These are phyloP conservation scores for Puccinia polysora DNA, from an alignment of 1,284 basidiomycete species.

Conservation along the genomic window DNA sequence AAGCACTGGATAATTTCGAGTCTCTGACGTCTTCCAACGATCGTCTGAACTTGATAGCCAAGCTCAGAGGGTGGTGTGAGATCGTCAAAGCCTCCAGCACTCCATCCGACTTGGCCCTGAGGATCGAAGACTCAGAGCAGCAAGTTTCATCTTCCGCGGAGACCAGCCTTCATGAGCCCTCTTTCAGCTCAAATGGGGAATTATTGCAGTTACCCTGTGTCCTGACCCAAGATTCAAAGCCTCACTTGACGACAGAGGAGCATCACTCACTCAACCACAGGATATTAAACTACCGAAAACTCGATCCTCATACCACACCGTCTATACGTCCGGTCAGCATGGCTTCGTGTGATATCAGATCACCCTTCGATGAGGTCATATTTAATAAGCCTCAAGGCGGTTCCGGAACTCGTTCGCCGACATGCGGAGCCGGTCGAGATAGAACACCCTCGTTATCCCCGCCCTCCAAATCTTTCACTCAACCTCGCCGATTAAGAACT, in stretches of 20 bases:
- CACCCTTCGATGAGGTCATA: too few species aligned
- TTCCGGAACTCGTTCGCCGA: background rate
- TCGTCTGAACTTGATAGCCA: background rate
- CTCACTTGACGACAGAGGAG: background rate
- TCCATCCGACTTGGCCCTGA: background rate
- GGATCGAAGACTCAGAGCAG: background rate
- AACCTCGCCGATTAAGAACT: background rate
- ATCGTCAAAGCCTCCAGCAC: background rate
- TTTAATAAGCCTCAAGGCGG: background rate
- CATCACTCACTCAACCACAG: too few species aligned
- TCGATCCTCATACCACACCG: too few species aligned
- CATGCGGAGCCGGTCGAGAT: background rate
- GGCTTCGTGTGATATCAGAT: background rate
- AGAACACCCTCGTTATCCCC: constrained; percentile 27
- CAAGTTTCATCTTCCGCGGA: constrained; percentile 23
- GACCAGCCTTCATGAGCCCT: constrained; percentile 27
- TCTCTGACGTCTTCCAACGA: background rate
- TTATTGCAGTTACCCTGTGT: background rate
- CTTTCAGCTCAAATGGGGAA: background rate
- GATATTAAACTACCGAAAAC: too few species aligned
- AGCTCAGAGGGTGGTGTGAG: constrained; percentile 10
- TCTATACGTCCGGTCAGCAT: background rate
- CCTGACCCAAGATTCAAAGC: background rate
- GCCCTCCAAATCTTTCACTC: background rate
- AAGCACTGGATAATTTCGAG: constrained; percentile 9